Evolutionary conservation across 164 flowering plant species (phyloP), one percentile per base, ranked within the genome.

Genomic region (Berberis thunbergii): DNA sequence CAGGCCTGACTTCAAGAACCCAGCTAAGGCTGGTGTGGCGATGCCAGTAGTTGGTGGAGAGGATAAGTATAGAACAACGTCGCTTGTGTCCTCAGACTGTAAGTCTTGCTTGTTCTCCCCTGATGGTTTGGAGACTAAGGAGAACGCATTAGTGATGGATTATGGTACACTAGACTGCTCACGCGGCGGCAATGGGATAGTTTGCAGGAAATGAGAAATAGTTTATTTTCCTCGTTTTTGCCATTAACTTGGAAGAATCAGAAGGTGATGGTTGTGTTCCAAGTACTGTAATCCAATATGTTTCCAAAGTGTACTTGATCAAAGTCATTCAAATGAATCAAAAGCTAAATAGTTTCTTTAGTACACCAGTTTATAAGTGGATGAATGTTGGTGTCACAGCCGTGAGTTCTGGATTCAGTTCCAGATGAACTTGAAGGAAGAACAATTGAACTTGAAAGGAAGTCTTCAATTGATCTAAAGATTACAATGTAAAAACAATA

Each of bases 21-120:
- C 87, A 0, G 90, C 81, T 3, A 86, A 87, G 74, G 81, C 76
- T 44, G 91, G 94, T 0, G 91, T 84, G 9, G 84, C 84, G 4
- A 86, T 90, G 92, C 85, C 90, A 4, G 79, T 86, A 2, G 77
- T 86, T 13, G 92, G 95, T 39, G 92, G 91, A 1, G 89, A 86
- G 65, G 82, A 90, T 55, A 80, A 72, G 72, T 84, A 83, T 70
- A 74, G 73, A 58, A 82, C 91, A 4, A 42, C 80, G 1, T 77
- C 91, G 1, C 87, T 90, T 59, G 67, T 84, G 41, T 71, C 86
- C 4, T 63, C 84, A 2, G 77, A 84, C 60, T 90, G 95, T 53
- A 13, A 10, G 0, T 52, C 73, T 57, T 90, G 94, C 63, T 38
- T 74, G 7, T 86, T 84, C 69, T 73, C 83, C 46, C 79, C 77